These are phyloP conservation scores for Cladosporium sp. DNA, from an alignment of 2,329 filamentous ascomycete species.

Conservation along the genomic window DNA sequence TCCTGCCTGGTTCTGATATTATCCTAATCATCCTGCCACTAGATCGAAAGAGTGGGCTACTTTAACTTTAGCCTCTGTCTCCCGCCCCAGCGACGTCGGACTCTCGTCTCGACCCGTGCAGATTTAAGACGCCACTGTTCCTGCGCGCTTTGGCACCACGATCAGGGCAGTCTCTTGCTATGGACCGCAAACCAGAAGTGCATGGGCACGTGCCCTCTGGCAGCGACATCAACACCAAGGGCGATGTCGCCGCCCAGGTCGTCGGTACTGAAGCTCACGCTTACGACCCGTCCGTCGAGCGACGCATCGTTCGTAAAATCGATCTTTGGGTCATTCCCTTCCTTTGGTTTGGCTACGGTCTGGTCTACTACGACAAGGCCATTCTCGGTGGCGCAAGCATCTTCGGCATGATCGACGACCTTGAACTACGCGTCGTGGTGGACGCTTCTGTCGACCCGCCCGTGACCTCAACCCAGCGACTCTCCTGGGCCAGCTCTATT, in stretches of 20 bases:
- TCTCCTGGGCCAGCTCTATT: conserved; percentile 70
- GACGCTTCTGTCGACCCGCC: conserved; percentile 47
- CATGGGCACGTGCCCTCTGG: not conserved
- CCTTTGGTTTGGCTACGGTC: conserved; percentile 49
- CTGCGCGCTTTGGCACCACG: no score
- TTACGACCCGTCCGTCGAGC: conserved; percentile 8
- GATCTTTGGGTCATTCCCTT: conserved; percentile 48
- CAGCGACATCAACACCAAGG: not conserved
- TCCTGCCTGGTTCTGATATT: no score
- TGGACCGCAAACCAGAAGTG: not conserved
- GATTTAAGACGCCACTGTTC: no score
- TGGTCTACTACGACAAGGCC: conserved; percentile 68
- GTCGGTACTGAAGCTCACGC: conserved; percentile 7
- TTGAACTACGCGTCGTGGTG: conserved; percentile 50
- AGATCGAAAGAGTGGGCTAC: no score
- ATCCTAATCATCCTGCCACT: no score
- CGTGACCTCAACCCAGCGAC: conserved; percentile 57
- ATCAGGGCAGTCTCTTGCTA: no score
- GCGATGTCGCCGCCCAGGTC: conserved; percentile 5
- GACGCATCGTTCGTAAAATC: conserved; percentile 56
- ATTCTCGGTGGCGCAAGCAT: conserved; percentile 67
- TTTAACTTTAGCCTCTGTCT: conserved; percentile 7
- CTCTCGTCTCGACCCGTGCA: no score
- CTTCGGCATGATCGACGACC: conserved; percentile 69
- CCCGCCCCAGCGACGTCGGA: conserved; percentile 7